These are phyloP conservation scores for Tillandsia fasciculata DNA, from an alignment of 176 grass and related monocot species.

Conservation along the genomic window DNA sequence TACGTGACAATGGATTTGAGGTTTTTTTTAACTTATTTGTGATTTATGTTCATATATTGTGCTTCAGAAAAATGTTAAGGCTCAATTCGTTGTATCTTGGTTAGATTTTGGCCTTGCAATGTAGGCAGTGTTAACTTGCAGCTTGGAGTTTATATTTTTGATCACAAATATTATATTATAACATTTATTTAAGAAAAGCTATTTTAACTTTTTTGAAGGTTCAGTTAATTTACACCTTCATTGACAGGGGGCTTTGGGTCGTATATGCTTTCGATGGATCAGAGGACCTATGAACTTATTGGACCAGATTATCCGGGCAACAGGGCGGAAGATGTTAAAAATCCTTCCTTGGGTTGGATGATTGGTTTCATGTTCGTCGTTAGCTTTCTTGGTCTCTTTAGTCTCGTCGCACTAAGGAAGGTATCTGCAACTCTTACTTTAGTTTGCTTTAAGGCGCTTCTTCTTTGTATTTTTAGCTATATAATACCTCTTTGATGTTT, in stretches of 20 bases:
- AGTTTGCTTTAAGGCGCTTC: background rate
- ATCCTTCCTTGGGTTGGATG: conserved; percentile 85
- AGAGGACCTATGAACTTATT: conserved; percentile 79
- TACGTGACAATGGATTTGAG: too few species aligned
- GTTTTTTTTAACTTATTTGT: background rate
- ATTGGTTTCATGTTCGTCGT: conserved; percentile 87
- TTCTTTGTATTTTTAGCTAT: background rate
- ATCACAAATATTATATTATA: background rate
- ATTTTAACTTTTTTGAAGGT: background rate
- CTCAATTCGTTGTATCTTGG: background rate
- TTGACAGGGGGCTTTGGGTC: conserved; percentile 71
- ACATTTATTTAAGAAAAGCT: background rate
- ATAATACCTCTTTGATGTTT: background rate
- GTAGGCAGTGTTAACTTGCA: background rate
- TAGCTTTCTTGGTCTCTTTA: conserved; percentile 85
- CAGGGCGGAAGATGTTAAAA: conserved; percentile 78
- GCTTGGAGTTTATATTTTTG: background rate
- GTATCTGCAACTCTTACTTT: conserved; percentile 18
- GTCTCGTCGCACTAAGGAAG: conserved; percentile 81
- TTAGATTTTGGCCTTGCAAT: background rate
- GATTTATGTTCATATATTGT: background rate
- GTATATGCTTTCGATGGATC: conserved; percentile 87
- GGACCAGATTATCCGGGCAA: conserved; percentile 86
- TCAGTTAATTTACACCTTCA: background rate
- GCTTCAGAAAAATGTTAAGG: background rate